A percentile compares a stretch with the other conserved stretches of the same genome.
Conservation (phyloP, 768 basidiomycete genomes). For the Kwoniella sp. region DNA sequence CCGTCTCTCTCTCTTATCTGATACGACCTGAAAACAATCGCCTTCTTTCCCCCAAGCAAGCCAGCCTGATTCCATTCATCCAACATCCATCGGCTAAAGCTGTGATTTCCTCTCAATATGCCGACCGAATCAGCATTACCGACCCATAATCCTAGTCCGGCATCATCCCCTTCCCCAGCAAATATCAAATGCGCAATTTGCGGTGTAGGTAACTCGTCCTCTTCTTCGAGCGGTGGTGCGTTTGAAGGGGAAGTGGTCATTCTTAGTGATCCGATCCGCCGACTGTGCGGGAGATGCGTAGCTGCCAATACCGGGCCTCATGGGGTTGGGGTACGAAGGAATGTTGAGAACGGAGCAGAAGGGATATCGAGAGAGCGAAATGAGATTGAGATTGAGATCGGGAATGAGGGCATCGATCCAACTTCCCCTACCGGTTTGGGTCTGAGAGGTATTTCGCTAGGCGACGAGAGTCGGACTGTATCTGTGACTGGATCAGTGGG, state of each 20-base stretch:
- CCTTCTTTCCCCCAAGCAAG: too few relatives aligned
- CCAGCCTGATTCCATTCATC: background rate
- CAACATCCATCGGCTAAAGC: background rate
- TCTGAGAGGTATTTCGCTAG: slow-evolving; percentile 15
- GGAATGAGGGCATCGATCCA: background rate
- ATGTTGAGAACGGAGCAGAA: background rate
- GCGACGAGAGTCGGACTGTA: slow-evolving; percentile 2
- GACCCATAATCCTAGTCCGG: slow-evolving; percentile 9
- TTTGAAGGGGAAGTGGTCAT: slow-evolving; percentile 25
- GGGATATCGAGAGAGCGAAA: slow-evolving; percentile 3
- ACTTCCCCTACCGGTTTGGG: slow-evolving; percentile 9
- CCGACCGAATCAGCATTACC: slow-evolving; percentile 46
- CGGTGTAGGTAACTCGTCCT: slow-evolving; percentile 28
- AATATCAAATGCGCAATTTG: slow-evolving; percentile 46
- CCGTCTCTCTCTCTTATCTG: background rate
- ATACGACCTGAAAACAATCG: background rate
- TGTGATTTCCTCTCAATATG: slow-evolving; percentile 22
- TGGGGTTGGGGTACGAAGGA: background rate
- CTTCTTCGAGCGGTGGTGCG: slow-evolving; percentile 1
- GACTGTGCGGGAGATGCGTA: slow-evolving; percentile 40
- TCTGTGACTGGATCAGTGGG: too few relatives aligned
- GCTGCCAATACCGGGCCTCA: background rate
- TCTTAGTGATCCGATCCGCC: slow-evolving; percentile 35
- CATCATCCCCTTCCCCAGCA: slow-evolving; percentile 4
- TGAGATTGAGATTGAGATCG: background rate